Evolutionary conservation across 106 monocot genomes (phyloP).

Genomic region (Cymbidium sinense): DNA sequence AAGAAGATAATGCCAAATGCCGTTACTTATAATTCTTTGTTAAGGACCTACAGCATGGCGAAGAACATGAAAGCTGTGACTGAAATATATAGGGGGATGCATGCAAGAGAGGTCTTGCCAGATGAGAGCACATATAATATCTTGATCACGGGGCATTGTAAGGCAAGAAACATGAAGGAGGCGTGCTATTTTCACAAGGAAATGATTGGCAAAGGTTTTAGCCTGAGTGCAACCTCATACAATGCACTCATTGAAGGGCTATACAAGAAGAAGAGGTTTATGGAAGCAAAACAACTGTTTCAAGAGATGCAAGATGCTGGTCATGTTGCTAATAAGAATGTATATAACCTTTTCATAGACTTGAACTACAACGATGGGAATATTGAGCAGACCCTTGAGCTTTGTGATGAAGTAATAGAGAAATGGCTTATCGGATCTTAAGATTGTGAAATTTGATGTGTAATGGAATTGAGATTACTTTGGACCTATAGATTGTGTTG

Average conservation of each 20-base stretch:
- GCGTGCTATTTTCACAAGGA: slow-evolving; percentile 72
- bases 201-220: slow-evolving; percentile 70
- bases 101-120: slow-evolving; percentile 40
- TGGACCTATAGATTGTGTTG: background rate
- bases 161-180: slow-evolving; percentile 90
- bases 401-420: slow-evolving; percentile 77
- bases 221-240: slow-evolving; percentile 44
- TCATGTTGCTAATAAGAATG: slow-evolving; percentile 42
- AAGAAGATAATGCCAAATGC: slow-evolving; percentile 64
- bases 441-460: slow-evolving; percentile 7
- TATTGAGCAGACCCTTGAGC: slow-evolving; percentile 56
- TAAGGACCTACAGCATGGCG: slow-evolving; percentile 59
- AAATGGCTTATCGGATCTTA: slow-evolving; percentile 21
- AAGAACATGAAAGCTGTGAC: slow-evolving; percentile 76
- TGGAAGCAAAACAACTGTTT: slow-evolving; percentile 69
- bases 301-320: slow-evolving; percentile 65
- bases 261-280: slow-evolving; percentile 56
- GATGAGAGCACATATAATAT: slow-evolving; percentile 94
- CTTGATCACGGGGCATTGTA: slow-evolving; percentile 83
- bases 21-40: slow-evolving; percentile 71
- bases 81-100: slow-evolving; percentile 69
- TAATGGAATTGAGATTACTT: background rate
- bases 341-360: slow-evolving; percentile 69
- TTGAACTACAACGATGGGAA: slow-evolving; percentile 46
- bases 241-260: slow-evolving; percentile 60